Percentiles rank a stretch among this genome's conserved stretches.
Evolutionary conservation across 129 eudicot species (phyloP).

Genomic region (Logfia minima): DNA sequence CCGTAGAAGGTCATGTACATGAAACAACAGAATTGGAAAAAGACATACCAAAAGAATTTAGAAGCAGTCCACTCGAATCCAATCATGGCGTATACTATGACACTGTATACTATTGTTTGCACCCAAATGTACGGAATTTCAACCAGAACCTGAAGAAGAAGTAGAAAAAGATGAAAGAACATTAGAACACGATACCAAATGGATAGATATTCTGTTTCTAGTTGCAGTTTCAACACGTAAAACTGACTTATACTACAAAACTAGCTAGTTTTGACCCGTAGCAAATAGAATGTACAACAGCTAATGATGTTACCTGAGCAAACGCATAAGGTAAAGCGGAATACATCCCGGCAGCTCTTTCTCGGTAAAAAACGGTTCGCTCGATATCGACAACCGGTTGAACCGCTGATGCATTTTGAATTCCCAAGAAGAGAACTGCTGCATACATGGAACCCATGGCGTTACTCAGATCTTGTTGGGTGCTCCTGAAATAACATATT

Average conservation of each 20-base stretch:
- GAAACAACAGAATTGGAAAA: constrained; percentile 45
- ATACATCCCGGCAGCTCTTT: constrained; percentile 58
- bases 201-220: too few relatives aligned
- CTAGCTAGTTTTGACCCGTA: too few relatives aligned
- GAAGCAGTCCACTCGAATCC: constrained; percentile 50
- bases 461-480: constrained; percentile 32
- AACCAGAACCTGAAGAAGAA: constrained; percentile 37
- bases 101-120: constrained; percentile 34
- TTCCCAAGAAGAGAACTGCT: constrained; percentile 42
- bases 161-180: not conserved
- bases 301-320: constrained; percentile 35
- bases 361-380: constrained; percentile 53
- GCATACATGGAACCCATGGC: constrained; percentile 57
- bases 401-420: constrained; percentile 46
- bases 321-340: constrained; percentile 54
- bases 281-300: not conserved
- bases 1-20: constrained; percentile 53
- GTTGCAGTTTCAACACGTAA: not conserved
- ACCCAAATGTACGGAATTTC: constrained; percentile 39
- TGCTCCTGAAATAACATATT: constrained; percentile 26
- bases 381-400: constrained; percentile 53
- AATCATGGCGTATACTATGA: constrained; percentile 51
- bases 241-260: too few relatives aligned
- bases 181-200: not conserved
- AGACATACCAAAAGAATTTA: constrained; percentile 44